phyloP scores from a whole-genome alignment of 768 basidiomycete species.

The Boletus barrowsii region DNA sequence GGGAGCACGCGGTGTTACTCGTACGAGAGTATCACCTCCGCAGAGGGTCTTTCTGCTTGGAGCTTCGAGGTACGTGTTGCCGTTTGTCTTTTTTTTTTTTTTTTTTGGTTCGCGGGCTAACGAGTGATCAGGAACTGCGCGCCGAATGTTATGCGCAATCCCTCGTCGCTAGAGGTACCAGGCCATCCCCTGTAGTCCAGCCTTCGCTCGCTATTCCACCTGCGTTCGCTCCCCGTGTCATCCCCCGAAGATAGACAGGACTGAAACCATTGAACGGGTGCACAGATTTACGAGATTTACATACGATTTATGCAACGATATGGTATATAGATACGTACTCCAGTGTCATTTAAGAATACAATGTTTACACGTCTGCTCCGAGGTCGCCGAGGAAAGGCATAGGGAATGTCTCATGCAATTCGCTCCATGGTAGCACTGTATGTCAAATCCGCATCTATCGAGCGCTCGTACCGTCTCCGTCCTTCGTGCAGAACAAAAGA shows the following conservation, averaged over 20 bases:
- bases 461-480: conserved; percentile 73
- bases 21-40: conserved; percentile 30
- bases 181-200: conserved; percentile 14
- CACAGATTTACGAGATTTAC: background rate
- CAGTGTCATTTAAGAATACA: background rate
- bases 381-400: background rate
- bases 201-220: conserved; percentile 28
- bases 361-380: no score
- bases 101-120: background rate
- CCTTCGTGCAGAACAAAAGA: conserved; percentile 76
- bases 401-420: conserved; percentile 44
- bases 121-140: conserved; percentile 21
- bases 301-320: conserved; percentile 1
- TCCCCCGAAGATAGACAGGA: background rate
- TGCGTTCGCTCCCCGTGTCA: conserved; percentile 22
- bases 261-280: background rate
- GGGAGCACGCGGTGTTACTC: background rate
- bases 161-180: conserved; percentile 21
- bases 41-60: conserved; percentile 19
- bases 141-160: conserved; percentile 32
- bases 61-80: conserved; percentile 29
- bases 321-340: conserved; percentile 7
- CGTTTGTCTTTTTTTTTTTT: no score
- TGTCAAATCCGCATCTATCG: conserved; percentile 50
- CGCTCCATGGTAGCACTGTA: conserved; percentile 54